A percentile compares a stretch with the other conserved stretches of the same genome.
Evolutionary conservation across 73 alveolate genomes (phyloP).

Genomic region (Paramecium sexaurelia): DNA sequence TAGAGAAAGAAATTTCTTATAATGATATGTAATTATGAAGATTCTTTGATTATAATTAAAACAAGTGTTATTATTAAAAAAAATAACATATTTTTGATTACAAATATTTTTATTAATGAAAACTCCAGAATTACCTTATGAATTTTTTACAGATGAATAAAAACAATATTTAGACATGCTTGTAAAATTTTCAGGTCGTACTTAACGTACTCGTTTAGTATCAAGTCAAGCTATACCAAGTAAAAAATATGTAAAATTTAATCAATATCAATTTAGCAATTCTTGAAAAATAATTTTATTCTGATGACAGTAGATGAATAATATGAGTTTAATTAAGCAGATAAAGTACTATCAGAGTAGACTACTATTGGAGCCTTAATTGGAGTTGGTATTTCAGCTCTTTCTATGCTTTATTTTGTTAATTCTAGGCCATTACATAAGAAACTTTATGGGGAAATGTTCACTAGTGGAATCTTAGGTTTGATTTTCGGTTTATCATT

Average conservation of each 20-base stretch:
- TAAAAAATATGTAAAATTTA: background rate
- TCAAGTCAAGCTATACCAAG: constrained; percentile 14
- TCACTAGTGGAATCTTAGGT: background rate
- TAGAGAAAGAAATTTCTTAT: no score
- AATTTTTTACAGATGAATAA: background rate
- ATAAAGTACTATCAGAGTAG: background rate
- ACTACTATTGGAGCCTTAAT: background rate
- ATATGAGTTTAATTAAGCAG: background rate
- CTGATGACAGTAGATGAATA: constrained; percentile 12
- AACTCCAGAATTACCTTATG: background rate
- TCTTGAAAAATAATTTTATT: background rate
- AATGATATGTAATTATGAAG: no score
- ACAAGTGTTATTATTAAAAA: no score
- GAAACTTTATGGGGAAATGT: constrained; percentile 16
- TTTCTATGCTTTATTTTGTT: background rate
- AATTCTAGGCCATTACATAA: background rate
- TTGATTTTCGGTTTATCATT: background rate
- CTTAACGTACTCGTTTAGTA: background rate
- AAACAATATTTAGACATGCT: background rate
- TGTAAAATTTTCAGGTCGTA: constrained; percentile 41
- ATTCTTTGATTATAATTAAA: no score
- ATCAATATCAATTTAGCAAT: background rate
- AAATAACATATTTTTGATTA: background rate
- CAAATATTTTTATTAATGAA: background rate
- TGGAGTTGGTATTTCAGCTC: background rate